Conservation (phyloP, 2,329 filamentous ascomycete species). For the Clonostachys chloroleuca region DNA sequence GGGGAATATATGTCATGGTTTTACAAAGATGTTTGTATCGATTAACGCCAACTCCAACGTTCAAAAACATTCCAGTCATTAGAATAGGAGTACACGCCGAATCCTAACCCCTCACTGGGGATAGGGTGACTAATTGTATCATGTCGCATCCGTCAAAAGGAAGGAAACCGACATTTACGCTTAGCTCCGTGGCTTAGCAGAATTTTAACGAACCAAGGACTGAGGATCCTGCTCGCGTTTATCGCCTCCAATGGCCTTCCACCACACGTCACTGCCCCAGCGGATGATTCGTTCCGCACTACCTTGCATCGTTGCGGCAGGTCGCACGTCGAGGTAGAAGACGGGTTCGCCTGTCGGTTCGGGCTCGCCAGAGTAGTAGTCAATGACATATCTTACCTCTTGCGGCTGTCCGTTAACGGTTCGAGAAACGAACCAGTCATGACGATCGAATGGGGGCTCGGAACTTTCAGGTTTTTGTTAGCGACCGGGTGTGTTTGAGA, state of each 20-base stretch:
- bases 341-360: slow-evolving; percentile 87
- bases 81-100: too few species aligned
- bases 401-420: slow-evolving; percentile 62
- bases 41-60: too few species aligned
- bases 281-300: slow-evolving; percentile 78
- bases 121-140: too few species aligned
- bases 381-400: slow-evolving; percentile 91
- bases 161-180: neutral
- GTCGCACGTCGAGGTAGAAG: slow-evolving; percentile 92
- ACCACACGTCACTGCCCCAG: slow-evolving; percentile 95
- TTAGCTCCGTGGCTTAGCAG: neutral
- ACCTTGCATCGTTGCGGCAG: slow-evolving; percentile 76
- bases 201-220: slow-evolving; percentile 19
- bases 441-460: slow-evolving; percentile 88
- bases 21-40: too few species aligned
- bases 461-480: slow-evolving; percentile 41
- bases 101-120: too few species aligned
- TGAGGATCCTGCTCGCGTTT: slow-evolving; percentile 43
- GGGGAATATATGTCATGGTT: too few species aligned
- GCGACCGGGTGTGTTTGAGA: neutral
- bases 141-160: too few species aligned
- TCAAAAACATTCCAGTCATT: too few species aligned
- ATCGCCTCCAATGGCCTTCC: slow-evolving; percentile 73
- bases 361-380: slow-evolving; percentile 85
- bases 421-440: slow-evolving; percentile 92